Evolutionary conservation across 2,329 filamentous ascomycete species (phyloP).

Genomic region (Aspergillus thermomutatus): DNA sequence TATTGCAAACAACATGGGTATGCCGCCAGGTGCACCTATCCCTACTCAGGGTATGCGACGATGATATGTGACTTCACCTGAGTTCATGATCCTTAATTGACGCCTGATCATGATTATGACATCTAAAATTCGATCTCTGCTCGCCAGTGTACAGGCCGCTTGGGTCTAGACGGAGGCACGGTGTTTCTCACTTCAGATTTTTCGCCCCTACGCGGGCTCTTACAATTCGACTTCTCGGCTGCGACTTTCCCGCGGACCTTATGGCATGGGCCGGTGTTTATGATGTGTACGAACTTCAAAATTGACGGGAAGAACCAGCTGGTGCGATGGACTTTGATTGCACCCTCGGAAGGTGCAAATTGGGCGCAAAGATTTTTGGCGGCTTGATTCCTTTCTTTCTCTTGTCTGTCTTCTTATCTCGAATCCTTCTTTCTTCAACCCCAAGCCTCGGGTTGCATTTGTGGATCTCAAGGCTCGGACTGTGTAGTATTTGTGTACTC

Average conservation of each 20-base stretch:
- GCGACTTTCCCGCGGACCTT: conserved; percentile 21
- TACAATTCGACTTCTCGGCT: conserved; percentile 22
- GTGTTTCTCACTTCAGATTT: conserved; percentile 14
- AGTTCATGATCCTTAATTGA: conserved; percentile 8
- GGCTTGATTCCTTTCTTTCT: conserved; percentile 22
- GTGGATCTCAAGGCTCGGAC: not conserved
- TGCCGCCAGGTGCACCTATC: conserved; percentile 37
- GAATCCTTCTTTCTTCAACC: conserved; percentile 12
- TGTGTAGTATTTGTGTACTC: conserved; percentile 10
- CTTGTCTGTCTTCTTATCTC: conserved; percentile 14
- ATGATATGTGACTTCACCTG: conserved; percentile 13
- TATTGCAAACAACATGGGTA: conserved; percentile 41
- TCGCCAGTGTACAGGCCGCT: not conserved
- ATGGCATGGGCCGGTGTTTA: conserved; percentile 39
- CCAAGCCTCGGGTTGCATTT: conserved; percentile 1
- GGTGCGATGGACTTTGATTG: conserved; percentile 25
- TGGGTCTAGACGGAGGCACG: not conserved
- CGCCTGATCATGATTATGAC: conserved; percentile 5
- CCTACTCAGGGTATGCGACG: conserved; percentile 37
- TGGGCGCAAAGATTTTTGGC: conserved; percentile 28
- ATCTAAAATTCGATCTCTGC: not conserved
- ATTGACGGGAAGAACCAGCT: conserved; percentile 29
- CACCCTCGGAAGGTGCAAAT: conserved; percentile 27
- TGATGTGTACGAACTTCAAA: conserved; percentile 38
- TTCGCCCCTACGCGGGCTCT: conserved; percentile 5